Conservation (phyloP, 805 yeast genomes). For the Candida sanyiensis region DNA sequence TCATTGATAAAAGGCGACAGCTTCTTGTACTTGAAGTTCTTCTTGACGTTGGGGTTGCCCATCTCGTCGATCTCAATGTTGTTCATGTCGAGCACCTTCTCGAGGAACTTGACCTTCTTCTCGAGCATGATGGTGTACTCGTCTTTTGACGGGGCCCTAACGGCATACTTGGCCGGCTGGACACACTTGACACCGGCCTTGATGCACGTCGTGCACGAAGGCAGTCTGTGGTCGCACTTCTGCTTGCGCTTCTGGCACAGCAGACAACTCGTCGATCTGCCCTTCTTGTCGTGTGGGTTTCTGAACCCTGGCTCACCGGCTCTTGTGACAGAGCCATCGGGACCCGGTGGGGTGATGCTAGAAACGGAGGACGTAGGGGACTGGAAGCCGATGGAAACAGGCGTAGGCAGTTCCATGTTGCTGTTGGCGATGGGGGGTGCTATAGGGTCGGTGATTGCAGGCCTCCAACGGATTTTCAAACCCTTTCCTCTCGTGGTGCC, state of each 20-base stretch:
- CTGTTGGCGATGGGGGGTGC: neutral
- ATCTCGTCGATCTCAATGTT: constrained; percentile 24
- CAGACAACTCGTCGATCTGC: constrained; percentile 51
- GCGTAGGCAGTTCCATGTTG: constrained; percentile 3
- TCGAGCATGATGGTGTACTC: constrained; percentile 55
- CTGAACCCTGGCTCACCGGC: constrained; percentile 14
- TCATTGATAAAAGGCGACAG: constrained; percentile 31
- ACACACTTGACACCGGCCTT: constrained; percentile 58
- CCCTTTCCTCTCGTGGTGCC: neutral
- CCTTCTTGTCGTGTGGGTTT: constrained; percentile 39
- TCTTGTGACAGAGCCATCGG: neutral
- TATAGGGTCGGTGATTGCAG: too few relatives aligned
- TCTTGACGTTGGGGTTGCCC: constrained; percentile 25
- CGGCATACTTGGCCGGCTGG: constrained; percentile 56
- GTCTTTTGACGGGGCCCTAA: constrained; percentile 41
- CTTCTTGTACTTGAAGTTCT: constrained; percentile 33
- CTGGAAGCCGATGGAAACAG: constrained; percentile 1
- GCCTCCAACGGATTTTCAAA: too few relatives aligned
- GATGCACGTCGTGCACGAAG: constrained; percentile 60
- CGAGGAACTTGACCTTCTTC: constrained; percentile 46
- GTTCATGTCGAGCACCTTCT: constrained; percentile 37
- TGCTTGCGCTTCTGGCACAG: constrained; percentile 55
- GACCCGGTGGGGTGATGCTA: constrained; percentile 2
- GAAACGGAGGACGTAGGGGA: constrained; percentile 1
- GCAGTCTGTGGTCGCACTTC: constrained; percentile 60